Conservation (phyloP, 371 early-diverging fungal genomes). For the Syncephalis fuscata region DNA sequence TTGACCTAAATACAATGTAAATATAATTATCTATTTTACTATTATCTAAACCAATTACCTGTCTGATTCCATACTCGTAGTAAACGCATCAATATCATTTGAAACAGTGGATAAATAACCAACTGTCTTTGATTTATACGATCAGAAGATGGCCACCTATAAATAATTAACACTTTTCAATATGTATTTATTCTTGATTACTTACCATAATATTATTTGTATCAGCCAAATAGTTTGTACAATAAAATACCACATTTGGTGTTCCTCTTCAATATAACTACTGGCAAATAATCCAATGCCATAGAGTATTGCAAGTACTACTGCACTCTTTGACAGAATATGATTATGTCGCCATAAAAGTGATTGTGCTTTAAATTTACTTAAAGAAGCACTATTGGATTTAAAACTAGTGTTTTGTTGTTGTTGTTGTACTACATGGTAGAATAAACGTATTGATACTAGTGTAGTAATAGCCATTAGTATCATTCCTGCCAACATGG, state of each 20-base stretch:
- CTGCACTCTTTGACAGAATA: too few relatives aligned
- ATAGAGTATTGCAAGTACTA: too few relatives aligned
- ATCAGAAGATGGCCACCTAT: background rate
- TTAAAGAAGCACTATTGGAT: too few relatives aligned
- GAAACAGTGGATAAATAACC: conserved; percentile 7
- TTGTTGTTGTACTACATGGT: too few relatives aligned
- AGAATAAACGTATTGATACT: background rate
- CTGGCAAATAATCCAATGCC: conserved; percentile 39
- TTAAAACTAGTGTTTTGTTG: too few relatives aligned
- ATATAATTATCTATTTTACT: background rate
- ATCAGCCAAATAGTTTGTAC: conserved; percentile 31
- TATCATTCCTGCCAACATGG: conserved; percentile 26
- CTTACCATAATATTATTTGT: conserved; percentile 24
- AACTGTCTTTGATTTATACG: too few relatives aligned
- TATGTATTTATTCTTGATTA: background rate
- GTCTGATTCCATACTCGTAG: conserved; percentile 24
- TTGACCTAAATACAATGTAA: conserved; percentile 14
- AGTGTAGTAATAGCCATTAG: conserved; percentile 1
- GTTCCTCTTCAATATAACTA: conserved; percentile 66
- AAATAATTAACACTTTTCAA: background rate
- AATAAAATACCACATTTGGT: conserved; percentile 56
- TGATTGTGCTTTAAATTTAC: too few relatives aligned
- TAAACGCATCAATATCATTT: conserved; percentile 15
- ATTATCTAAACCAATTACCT: conserved; percentile 6
- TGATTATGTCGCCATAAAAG: too few relatives aligned